These are phyloP conservation scores for Mucor velutinosus DNA, from an alignment of 371 early-diverging fungal genomes.

Conservation along the genomic window DNA sequence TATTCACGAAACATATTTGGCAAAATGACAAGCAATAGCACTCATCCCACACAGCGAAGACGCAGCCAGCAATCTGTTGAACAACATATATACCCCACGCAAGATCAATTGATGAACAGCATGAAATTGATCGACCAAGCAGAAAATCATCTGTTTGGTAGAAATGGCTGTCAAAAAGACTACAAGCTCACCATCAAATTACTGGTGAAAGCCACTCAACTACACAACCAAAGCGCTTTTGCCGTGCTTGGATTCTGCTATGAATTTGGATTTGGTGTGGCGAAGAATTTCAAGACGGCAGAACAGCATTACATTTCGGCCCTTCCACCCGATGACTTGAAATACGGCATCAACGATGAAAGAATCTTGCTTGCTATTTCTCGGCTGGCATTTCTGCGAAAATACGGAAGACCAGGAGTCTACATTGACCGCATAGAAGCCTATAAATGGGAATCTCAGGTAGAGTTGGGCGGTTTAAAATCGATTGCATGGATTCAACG, in stretches of 20 bases:
- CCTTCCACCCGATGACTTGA: slow-evolving; percentile 44
- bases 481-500: slow-evolving; percentile 54
- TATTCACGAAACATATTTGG: slow-evolving; percentile 17
- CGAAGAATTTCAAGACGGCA: slow-evolving; percentile 52
- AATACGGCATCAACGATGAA: slow-evolving; percentile 37
- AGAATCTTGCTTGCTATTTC: slow-evolving; percentile 60
- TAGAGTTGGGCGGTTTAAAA: slow-evolving; percentile 21
- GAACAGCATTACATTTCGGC: slow-evolving; percentile 61
- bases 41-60: slow-evolving; percentile 67
- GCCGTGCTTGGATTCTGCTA: slow-evolving; percentile 69
- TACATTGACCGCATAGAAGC: slow-evolving; percentile 74
- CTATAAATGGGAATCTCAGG: slow-evolving; percentile 59
- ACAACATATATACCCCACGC: neutral
- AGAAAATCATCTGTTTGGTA: slow-evolving; percentile 63
- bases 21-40: slow-evolving; percentile 14
- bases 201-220: slow-evolving; percentile 33
- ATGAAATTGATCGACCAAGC: slow-evolving; percentile 27
- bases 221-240: slow-evolving; percentile 46
- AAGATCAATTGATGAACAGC: neutral
- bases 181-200: slow-evolving; percentile 61
- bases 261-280: slow-evolving; percentile 81
- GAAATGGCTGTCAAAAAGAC: slow-evolving; percentile 41
- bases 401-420: slow-evolving; percentile 78
- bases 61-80: slow-evolving; percentile 36
- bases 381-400: slow-evolving; percentile 72